A percentile compares a stretch with the other conserved stretches of the same genome.
Evolutionary conservation across 1,284 basidiomycete genomes (phyloP).

Genomic region (Tilletia horrida): DNA sequence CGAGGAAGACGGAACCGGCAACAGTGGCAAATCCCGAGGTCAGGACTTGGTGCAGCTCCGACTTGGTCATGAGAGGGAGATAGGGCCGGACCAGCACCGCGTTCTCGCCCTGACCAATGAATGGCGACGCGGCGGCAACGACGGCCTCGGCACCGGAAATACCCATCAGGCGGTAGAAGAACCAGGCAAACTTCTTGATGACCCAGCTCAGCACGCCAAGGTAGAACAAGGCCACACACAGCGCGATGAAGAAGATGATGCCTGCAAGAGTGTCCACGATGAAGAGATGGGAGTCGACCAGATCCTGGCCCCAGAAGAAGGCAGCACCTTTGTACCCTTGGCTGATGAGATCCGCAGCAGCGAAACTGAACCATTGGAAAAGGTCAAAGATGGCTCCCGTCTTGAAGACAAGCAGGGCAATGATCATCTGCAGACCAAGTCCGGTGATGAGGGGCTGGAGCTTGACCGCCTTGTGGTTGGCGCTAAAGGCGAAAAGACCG

Average conservation of each 20-base stretch:
- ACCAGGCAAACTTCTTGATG: slow-evolving; percentile 66
- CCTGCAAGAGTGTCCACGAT: slow-evolving; percentile 52
- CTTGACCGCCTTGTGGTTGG: slow-evolving; percentile 37
- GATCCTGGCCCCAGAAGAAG: slow-evolving; percentile 45
- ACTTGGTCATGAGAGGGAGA: slow-evolving; percentile 80
- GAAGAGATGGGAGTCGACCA: slow-evolving; percentile 21
- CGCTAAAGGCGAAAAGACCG: slow-evolving; percentile 36
- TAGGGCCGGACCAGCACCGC: slow-evolving; percentile 63
- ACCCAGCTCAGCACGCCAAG: slow-evolving; percentile 44
- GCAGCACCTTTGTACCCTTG: slow-evolving; percentile 42
- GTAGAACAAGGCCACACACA: slow-evolving; percentile 65
- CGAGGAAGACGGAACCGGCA: slow-evolving; percentile 78
- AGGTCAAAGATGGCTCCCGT: slow-evolving; percentile 43
- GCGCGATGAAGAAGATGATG: slow-evolving; percentile 64
- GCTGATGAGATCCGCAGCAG: slow-evolving; percentile 42
- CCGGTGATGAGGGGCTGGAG: slow-evolving; percentile 41
- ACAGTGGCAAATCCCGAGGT: slow-evolving; percentile 81
- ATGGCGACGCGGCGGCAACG: slow-evolving; percentile 83
- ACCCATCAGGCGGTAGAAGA: slow-evolving; percentile 71
- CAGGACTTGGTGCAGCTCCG: slow-evolving; percentile 83
- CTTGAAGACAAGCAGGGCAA: slow-evolving; percentile 50
- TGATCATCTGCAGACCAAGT: slow-evolving; percentile 48
- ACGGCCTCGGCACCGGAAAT: slow-evolving; percentile 77
- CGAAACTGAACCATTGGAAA: slow-evolving; percentile 45
- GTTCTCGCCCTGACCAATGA: slow-evolving; percentile 61